A percentile compares a stretch with the other conserved stretches of the same genome.
These are phyloP conservation scores for Alternaria brassicae DNA, from an alignment of 2,329 filamentous ascomycete genomes.

Conservation along the genomic window DNA sequence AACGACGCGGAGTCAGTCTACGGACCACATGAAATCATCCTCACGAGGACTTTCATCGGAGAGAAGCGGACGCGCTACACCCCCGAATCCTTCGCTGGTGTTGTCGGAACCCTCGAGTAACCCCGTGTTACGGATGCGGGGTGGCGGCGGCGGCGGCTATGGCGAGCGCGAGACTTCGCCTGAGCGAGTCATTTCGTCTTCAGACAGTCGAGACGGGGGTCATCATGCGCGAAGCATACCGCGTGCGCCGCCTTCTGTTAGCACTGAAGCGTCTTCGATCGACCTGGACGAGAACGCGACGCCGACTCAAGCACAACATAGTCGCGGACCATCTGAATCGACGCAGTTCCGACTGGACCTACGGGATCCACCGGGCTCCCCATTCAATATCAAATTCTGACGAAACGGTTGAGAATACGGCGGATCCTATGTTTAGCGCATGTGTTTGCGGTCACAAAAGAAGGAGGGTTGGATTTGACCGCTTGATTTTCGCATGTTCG, in stretches of 20 bases:
- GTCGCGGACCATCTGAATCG: conserved; percentile 39
- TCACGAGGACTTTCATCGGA: conserved; percentile 42
- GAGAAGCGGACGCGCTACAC: conserved; percentile 43
- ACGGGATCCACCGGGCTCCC: conserved; percentile 47
- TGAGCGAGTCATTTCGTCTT: conserved; percentile 40
- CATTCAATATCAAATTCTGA: conserved; percentile 50
- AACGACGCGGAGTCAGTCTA: conserved; percentile 40
- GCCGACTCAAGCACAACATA: conserved; percentile 46
- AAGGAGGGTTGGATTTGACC: conserved; percentile 30
- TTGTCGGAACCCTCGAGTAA: conserved; percentile 35
- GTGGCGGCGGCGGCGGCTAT: conserved; percentile 20
- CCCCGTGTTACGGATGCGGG: conserved; percentile 26
- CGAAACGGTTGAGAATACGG: conserved; percentile 13
- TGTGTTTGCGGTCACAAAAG: conserved; percentile 32
- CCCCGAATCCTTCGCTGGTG: conserved; percentile 34
- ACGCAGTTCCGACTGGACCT: conserved; percentile 46
- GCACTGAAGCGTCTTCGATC: conserved; percentile 27
- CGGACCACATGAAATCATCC: conserved; percentile 38
- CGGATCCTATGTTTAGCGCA: conserved; percentile 3
- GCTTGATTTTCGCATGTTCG: conserved; percentile 38
- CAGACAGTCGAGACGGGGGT: conserved; percentile 41
- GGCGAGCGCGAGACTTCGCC: conserved; percentile 37
- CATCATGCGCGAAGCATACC: conserved; percentile 27
- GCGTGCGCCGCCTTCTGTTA: conserved; percentile 36
- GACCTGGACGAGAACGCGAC: conserved; percentile 44